Evolutionary conservation across 352 stramenopile species (phyloP), one percentile per base, ranked within the genome.

Genomic region (Globisporangium cederbergense): DNA sequence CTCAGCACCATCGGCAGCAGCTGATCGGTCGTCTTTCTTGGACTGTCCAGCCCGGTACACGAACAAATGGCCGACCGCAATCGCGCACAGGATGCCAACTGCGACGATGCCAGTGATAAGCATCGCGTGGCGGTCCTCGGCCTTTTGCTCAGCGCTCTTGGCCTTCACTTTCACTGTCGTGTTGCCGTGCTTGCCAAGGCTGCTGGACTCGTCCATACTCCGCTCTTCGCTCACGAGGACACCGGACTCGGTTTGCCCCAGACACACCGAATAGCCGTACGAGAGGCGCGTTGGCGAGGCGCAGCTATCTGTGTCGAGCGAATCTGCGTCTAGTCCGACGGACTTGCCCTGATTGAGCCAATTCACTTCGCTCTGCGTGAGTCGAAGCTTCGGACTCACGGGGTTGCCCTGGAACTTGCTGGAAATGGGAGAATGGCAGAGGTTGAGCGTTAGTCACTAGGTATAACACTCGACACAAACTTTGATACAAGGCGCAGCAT

Each of bases 361-460:
- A 9, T 43, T 28, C n/a, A 56, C 40, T 36, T 49, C 51, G 9
- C 13, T 25, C 10, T 40, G 7, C 9, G 30, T 4, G 4, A 66
- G 30, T 2, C 14, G 51, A 13, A 60, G 40, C 42, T 47, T 20
- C 18, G 60, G 42, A 5, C 14, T 30, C 25, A 65, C 50, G 0
- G 50, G 60, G 50, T 65, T 65, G 11, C 38, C 25, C 20, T 59
- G 34, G 38, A 65, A 65, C 38, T 59, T 34, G 25, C 60, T 65
- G 36, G 8, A 34, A n/a, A 16, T 34, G 36, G 22, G 4, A 40
- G 18, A 46, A 8, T 25, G 22, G 1, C 22, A 25, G 22, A 25
- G 28, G 11, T 25, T 14, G 4, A 30, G 8, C 0, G 14, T 55
- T n/a, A 60, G 50, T 36, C 20, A 7, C 25, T 16, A 13, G 42